Conservation (phyloP, 768 basidiomycete genomes). For the Pholiota microspora region DNA sequence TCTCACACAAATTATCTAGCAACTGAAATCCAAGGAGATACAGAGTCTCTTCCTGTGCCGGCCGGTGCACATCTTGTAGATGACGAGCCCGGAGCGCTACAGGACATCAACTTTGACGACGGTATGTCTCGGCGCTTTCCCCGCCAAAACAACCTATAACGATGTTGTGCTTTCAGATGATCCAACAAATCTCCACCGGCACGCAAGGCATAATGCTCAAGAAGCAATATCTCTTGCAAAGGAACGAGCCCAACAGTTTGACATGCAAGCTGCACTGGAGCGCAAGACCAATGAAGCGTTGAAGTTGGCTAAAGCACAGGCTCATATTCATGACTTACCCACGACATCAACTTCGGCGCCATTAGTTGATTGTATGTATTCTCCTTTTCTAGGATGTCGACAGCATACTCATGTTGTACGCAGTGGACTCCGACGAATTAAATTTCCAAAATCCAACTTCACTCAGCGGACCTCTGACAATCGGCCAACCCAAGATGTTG, state of each 20-base stretch:
- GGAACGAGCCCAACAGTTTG: slow-evolving; percentile 81
- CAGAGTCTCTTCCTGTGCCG: slow-evolving; percentile 41
- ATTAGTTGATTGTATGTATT: slow-evolving; percentile 68
- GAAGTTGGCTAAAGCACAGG: slow-evolving; percentile 59
- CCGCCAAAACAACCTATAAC: background rate
- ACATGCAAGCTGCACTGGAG: slow-evolving; percentile 76
- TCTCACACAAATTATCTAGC: slow-evolving; percentile 42
- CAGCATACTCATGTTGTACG: background rate
- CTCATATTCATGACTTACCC: slow-evolving; percentile 35
- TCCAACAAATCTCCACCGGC: slow-evolving; percentile 77
- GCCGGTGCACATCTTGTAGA: slow-evolving; percentile 59
- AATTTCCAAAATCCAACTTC: slow-evolving; percentile 99
- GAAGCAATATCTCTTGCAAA: slow-evolving; percentile 80
- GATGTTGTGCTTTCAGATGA: no score
- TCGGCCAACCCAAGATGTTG: slow-evolving; percentile 92
- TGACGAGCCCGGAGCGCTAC: slow-evolving; percentile 48
- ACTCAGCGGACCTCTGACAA: slow-evolving; percentile 76
- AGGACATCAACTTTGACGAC: slow-evolving; percentile 88
- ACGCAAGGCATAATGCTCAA: slow-evolving; percentile 87
- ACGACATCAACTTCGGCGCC: slow-evolving; percentile 33
- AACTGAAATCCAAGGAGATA: slow-evolving; percentile 69
- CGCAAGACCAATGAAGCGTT: slow-evolving; percentile 79
- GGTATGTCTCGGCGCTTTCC: slow-evolving; percentile 50
- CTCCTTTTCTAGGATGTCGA: slow-evolving; percentile 17
- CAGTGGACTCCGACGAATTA: slow-evolving; percentile 94